Evolutionary conservation across 2,329 filamentous ascomycete species (phyloP).

Genomic region (Pleurostoma richardsiae): DNA sequence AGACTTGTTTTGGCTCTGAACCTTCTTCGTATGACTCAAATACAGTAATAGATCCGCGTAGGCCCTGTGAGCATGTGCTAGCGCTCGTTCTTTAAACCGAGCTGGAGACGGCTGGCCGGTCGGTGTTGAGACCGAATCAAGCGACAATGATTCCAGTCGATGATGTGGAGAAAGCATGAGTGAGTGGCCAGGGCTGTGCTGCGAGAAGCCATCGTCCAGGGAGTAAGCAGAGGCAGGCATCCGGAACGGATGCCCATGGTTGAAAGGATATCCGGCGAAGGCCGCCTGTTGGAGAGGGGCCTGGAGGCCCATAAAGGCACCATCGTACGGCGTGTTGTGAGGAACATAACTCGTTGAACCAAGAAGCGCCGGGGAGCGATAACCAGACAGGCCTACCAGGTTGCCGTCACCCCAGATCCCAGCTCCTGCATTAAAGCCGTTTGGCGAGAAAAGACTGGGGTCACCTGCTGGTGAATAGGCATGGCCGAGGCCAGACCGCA

Average conservation of each 20-base stretch:
- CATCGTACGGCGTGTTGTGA: conserved; percentile 25
- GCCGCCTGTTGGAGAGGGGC: conserved; percentile 16
- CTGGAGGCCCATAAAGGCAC: conserved; percentile 22
- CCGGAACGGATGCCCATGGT: conserved; percentile 16
- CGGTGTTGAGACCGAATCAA: conserved; percentile 9
- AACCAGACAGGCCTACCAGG: conserved; percentile 1
- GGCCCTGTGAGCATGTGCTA: conserved; percentile 65
- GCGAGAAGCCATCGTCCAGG: conserved; percentile 19
- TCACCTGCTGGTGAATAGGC: conserved; percentile 28
- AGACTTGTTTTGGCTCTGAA: conserved; percentile 30
- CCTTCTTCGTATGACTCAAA: conserved; percentile 55
- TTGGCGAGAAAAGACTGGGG: conserved; percentile 33
- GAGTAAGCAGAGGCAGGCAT: conserved; percentile 17
- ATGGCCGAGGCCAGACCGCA: conserved; percentile 20
- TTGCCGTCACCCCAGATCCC: conserved; percentile 30
- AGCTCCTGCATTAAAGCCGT: conserved; percentile 25
- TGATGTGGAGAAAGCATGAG: conserved; percentile 16
- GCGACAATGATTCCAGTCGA: conserved; percentile 17
- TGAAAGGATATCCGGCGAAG: conserved; percentile 14
- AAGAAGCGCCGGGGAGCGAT: conserved; percentile 18
- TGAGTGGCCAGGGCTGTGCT: conserved; percentile 13
- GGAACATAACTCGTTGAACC: conserved; percentile 25
- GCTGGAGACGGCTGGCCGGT: conserved; percentile 18
- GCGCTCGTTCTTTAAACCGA: conserved; percentile 61
- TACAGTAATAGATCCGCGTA: conserved; percentile 67